These are phyloP conservation scores for Phytophthora cryptogea DNA, from an alignment of 352 stramenopile species.

Conservation along the genomic window DNA sequence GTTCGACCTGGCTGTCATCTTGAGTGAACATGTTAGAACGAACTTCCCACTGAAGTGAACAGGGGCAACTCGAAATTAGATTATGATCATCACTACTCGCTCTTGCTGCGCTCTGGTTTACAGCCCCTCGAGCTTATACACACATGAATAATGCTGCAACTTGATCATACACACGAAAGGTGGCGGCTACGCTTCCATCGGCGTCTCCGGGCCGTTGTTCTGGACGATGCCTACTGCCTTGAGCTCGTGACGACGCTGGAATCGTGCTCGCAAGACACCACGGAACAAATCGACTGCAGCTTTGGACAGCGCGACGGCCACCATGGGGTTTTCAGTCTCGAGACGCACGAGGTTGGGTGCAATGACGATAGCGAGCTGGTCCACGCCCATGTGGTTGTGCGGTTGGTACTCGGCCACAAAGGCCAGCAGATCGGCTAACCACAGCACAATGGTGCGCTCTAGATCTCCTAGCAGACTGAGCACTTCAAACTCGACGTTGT, in stretches of 20 bases:
- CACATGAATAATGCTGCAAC: slow-evolving; percentile 24
- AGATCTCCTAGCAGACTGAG: slow-evolving; percentile 53
- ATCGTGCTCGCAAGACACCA: slow-evolving; percentile 49
- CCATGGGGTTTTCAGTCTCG: slow-evolving; percentile 84
- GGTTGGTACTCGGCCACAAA: slow-evolving; percentile 71
- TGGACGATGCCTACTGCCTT: slow-evolving; percentile 12
- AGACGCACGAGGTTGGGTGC: slow-evolving; percentile 89
- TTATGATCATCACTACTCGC: slow-evolving; percentile 29
- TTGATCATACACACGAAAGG: slow-evolving; percentile 22
- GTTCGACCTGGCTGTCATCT: slow-evolving; percentile 4
- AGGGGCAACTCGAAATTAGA: slow-evolving; percentile 14
- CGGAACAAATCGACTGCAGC: slow-evolving; percentile 82
- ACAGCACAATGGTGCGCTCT: slow-evolving; percentile 71
- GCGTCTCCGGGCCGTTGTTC: slow-evolving; percentile 5
- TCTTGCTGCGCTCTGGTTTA: slow-evolving; percentile 7
- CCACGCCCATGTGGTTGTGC: slow-evolving; percentile 89
- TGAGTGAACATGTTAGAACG: not conserved
- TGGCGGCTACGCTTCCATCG: slow-evolving; percentile 22
- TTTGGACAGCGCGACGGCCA: slow-evolving; percentile 86
- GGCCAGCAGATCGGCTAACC: slow-evolving; percentile 83
- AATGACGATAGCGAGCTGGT: slow-evolving; percentile 91
- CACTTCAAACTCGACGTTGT: slow-evolving; percentile 47
- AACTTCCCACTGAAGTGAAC: not conserved
- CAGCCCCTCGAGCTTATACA: slow-evolving; percentile 24
- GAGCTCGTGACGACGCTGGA: slow-evolving; percentile 30